phyloP scores from a whole-genome alignment of 192 early-diverging fungal species.

The Thamnidium elegans region DNA sequence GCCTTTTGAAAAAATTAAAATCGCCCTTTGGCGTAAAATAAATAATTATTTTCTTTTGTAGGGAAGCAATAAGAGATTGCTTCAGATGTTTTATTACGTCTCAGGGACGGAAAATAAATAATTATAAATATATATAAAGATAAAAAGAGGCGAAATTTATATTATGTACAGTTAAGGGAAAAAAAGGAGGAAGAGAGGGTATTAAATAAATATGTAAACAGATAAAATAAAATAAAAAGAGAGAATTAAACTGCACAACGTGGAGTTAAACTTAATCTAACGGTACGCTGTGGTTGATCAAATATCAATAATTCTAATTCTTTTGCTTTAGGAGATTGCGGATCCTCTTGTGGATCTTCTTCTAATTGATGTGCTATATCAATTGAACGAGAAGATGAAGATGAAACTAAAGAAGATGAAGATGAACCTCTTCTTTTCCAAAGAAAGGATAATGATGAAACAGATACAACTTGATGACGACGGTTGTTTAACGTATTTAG shows the following conservation, averaged over 20 bases:
- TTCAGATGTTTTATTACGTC: no score
- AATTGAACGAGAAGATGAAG: not conserved
- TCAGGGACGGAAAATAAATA: no score
- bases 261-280: conserved; percentile 10
- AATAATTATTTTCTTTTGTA: no score
- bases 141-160: no score
- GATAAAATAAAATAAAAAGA: no score
- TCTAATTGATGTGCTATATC: not conserved
- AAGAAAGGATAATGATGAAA: not conserved
- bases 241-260: conserved; percentile 5
- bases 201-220: not conserved
- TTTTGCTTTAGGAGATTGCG: conserved; percentile 4
- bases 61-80: no score
- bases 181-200: no score
- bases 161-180: no score
- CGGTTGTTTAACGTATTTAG: not conserved
- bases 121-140: no score
- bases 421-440: conserved; percentile 14
- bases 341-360: not conserved
- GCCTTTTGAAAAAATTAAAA: no score
- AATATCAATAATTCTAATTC: conserved; percentile 13
- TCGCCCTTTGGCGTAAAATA: no score
- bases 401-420: not conserved
- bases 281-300: conserved; percentile 11
- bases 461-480: not conserved